Base-by-base conservation (phyloP, 2,329 filamentous ascomycete species). In the Trichoderma guizhouense region DNA sequence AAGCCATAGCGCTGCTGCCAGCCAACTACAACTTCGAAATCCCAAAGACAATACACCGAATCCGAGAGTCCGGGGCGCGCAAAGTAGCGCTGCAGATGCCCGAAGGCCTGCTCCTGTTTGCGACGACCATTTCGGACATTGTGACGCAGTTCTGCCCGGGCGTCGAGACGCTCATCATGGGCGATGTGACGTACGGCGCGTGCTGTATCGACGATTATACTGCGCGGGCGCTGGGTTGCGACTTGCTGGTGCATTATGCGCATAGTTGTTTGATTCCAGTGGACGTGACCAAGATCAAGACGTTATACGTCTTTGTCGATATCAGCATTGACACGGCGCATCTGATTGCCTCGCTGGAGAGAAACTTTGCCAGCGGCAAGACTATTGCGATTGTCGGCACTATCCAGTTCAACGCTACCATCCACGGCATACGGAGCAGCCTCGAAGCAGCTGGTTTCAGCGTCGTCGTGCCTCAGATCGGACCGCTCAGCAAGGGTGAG, bases 141-240 rank as follows among this genome's bases (percentile, higher is more conserved):
- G 86, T 99, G 62, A 93, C 93, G 0, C 92, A 95, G 79, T 99
- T 99, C 84, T 99, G 96, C 79, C 92, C 94, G 0, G 94, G 93
- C 1, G 92, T 92, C 53, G 93, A 97, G 80, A 98, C 95, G 2
- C 86, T 98, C 69, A 99, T 99, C 81, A 99, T 99, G 96, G 96
- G 96, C 73, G 96, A 99, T 80, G 96, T 99, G 57, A 99, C 96
- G 1, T 99, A 99, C 81, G 96, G 96, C 74, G 96, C 96, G 26
- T 99, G 96, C 85, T 99, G 96, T 79, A 98, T 99, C 77, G 96
- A 99, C 80, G 96, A 99, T 83, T 99, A 97, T 83, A 99, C 96
- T 0, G 97, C 96, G 1, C 87, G 95, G 58, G 96, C 97, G 0
- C 87, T 99, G 26, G 96, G 94, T 2, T 99, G 96, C 80, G 96